Conservation (phyloP, 768 basidiomycete species). For the Nidula microcarpa region DNA sequence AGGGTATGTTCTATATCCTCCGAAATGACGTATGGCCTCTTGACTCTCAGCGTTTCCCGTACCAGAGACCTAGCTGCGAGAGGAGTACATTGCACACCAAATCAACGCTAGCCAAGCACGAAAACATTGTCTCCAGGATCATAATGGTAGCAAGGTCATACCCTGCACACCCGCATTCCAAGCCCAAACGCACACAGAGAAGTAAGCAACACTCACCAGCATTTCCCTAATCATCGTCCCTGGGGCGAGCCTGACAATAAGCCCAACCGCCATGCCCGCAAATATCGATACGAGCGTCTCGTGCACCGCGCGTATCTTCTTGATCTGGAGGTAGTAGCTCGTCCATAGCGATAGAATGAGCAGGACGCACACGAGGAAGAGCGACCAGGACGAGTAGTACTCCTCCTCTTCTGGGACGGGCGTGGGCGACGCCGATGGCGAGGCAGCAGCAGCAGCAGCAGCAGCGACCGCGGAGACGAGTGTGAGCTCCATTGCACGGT, state of each 20-base stretch:
- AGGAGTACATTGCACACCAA: too few relatives aligned
- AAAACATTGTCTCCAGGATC: too few relatives aligned
- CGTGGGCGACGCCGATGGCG: constrained; percentile 21
- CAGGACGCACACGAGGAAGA: constrained; percentile 87
- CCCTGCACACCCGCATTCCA: neutral
- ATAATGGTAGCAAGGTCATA: neutral
- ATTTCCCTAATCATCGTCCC: constrained; percentile 96
- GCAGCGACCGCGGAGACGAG: neutral
- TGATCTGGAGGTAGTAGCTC: constrained; percentile 97
- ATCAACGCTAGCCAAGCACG: too few relatives aligned
- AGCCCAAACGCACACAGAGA: neutral
- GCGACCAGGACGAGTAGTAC: constrained; percentile 91
- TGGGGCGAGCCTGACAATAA: constrained; percentile 85
- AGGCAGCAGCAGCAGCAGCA: constrained; percentile 21
- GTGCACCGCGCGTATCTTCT: constrained; percentile 91
- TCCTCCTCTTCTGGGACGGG: constrained; percentile 74
- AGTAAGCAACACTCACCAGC: constrained; percentile 65
- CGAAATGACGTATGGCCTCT: too few relatives aligned
- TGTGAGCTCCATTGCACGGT: neutral
- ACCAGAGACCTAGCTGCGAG: too few relatives aligned
- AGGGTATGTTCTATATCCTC: too few relatives aligned
- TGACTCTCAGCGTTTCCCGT: too few relatives aligned
- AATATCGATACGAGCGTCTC: constrained; percentile 95
- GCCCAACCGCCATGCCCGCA: constrained; percentile 94
- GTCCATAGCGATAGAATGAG: constrained; percentile 94